A percentile compares a stretch with the other conserved stretches of the same genome.
phyloP scores from a whole-genome alignment of 345 rosid species.

The Hibiscus trionum region DNA sequence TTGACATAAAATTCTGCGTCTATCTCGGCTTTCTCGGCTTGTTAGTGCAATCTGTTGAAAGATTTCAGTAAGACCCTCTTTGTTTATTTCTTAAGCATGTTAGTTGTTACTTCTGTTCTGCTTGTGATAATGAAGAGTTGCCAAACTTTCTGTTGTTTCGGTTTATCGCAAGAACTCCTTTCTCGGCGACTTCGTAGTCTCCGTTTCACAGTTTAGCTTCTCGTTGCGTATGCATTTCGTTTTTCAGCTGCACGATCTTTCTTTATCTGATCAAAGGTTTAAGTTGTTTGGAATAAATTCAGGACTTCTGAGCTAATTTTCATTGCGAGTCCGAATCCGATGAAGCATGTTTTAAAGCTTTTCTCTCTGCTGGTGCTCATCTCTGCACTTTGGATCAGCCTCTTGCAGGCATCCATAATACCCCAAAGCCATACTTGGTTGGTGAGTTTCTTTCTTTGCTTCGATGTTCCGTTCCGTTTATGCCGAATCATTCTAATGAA shows the following conservation, averaged over 20 bases:
- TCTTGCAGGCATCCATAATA: constrained; percentile 39
- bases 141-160: background rate
- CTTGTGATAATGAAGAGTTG: background rate
- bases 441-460: constrained; percentile 23
- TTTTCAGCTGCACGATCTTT: background rate
- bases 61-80: background rate
- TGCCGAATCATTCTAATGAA: background rate
- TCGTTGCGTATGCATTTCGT: background rate
- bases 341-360: constrained; percentile 50
- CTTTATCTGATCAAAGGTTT: constrained; percentile 2
- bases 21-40: background rate
- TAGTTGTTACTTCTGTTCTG: background rate
- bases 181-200: background rate
- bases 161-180: background rate
- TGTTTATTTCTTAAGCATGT: background rate
- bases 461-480: background rate
- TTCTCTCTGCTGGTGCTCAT: constrained; percentile 27
- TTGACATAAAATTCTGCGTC: background rate
- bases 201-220: background rate
- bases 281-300: constrained; percentile 1
- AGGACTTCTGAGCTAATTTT: constrained; percentile 5
- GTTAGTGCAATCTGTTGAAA: background rate
- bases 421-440: constrained; percentile 40
- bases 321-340: constrained; percentile 13
- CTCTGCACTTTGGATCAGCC: constrained; percentile 39